A percentile compares a stretch with the other conserved stretches of the same genome.
These are phyloP conservation scores for Fusarium guadeloupense DNA, from an alignment of 2,329 filamentous ascomycete species.

Conservation along the genomic window DNA sequence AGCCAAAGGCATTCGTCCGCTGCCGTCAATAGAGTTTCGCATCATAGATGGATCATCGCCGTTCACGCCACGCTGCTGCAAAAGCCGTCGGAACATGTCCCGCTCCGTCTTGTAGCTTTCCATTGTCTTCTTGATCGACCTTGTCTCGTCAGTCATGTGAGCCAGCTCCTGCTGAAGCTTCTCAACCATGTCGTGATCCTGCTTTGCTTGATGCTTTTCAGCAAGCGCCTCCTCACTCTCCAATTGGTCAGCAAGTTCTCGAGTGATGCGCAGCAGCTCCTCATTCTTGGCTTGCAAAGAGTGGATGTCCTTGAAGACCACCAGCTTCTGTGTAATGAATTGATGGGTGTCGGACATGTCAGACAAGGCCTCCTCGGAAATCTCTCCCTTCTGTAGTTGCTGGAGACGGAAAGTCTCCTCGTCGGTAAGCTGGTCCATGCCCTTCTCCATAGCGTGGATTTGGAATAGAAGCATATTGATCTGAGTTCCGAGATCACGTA, in stretches of 20 bases:
- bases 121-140: conserved; percentile 81
- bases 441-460: conserved; percentile 82
- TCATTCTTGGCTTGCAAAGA: conserved; percentile 90
- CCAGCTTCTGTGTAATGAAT: conserved; percentile 89
- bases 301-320: conserved; percentile 84
- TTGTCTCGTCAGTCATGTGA: conserved; percentile 83
- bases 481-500: conserved; percentile 89
- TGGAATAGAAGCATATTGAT: conserved; percentile 92
- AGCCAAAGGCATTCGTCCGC: conserved; percentile 61
- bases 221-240: conserved; percentile 87
- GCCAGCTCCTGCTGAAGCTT: conserved; percentile 76
- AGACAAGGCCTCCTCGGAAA: conserved; percentile 74
- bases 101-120: conserved; percentile 95
- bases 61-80: conserved; percentile 74
- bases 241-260: conserved; percentile 86
- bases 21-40: conserved; percentile 73
- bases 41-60: conserved; percentile 74
- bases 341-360: conserved; percentile 86
- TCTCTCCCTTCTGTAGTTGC: conserved; percentile 78
- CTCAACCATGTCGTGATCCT: conserved; percentile 77
- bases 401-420: conserved; percentile 81
- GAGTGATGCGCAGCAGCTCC: conserved; percentile 81
- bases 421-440: conserved; percentile 73
- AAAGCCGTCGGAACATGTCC: conserved; percentile 96
- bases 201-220: conserved; percentile 68